Conservation (phyloP, 2,329 filamentous ascomycete species). For the Corniculantispora saksenae region DNA sequence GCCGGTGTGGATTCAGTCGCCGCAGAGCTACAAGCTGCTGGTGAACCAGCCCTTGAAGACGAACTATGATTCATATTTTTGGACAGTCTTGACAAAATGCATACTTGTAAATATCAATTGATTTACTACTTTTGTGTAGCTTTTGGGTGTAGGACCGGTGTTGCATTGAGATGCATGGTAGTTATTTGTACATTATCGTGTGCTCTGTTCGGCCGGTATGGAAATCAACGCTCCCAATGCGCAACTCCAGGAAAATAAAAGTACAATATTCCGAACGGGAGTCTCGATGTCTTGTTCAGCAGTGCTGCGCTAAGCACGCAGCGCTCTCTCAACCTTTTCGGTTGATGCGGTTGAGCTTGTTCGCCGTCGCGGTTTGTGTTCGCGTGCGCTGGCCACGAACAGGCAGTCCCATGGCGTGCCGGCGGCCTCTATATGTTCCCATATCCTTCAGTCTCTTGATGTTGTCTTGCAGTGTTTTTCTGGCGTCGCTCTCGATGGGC, state of each 20-base stretch:
- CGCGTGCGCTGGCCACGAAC: conserved; percentile 88
- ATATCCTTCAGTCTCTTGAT: conserved; percentile 87
- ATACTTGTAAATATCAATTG: neutral
- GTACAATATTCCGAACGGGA: conserved; percentile 2
- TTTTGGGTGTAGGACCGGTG: too few species aligned
- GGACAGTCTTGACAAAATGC: neutral
- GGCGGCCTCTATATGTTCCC: conserved; percentile 81
- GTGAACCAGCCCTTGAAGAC: conserved; percentile 56
- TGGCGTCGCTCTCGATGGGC: conserved; percentile 90
- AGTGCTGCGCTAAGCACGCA: neutral
- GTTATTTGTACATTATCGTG: conserved; percentile 17
- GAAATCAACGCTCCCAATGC: conserved; percentile 9
- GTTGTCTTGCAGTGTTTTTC: conserved; percentile 77
- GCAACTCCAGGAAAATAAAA: conserved; percentile 5
- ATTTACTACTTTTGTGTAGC: neutral
- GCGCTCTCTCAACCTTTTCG: conserved; percentile 29
- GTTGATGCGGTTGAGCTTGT: conserved; percentile 62
- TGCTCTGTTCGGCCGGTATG: neutral
- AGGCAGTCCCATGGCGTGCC: conserved; percentile 90
- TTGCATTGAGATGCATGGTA: neutral
- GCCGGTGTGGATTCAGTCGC: conserved; percentile 73
- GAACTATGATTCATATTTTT: conserved; percentile 33
- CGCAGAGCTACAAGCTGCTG: conserved; percentile 60
- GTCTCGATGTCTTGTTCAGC: neutral
- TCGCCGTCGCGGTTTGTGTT: conserved; percentile 65